These are phyloP conservation scores for Tetrahymena malaccensis DNA, from an alignment of 73 alveolate species.

Conservation along the genomic window DNA sequence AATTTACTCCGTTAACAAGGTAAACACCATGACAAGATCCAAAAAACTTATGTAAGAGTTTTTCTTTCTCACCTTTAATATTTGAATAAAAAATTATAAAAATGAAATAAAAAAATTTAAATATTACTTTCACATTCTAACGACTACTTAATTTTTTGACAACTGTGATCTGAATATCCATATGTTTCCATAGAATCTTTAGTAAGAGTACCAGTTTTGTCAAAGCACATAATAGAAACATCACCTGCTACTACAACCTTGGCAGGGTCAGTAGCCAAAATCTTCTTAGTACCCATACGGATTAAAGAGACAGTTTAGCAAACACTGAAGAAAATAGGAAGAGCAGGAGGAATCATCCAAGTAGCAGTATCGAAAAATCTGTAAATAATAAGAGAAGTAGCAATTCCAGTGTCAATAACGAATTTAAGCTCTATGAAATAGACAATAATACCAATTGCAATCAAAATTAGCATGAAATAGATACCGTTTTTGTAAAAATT, in stretches of 20 bases:
- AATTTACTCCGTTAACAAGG: constrained; percentile 8
- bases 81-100: neutral
- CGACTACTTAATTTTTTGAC: neutral
- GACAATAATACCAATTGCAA: neutral
- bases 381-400: neutral
- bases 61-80: neutral
- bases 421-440: neutral
- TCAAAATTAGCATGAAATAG: neutral
- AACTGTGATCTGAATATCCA: neutral
- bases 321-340: neutral
- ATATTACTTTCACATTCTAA: neutral
- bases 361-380: constrained; percentile 30
- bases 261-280: constrained; percentile 24
- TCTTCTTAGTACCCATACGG: neutral
- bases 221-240: constrained; percentile 13
- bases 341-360: constrained; percentile 24
- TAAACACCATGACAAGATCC: constrained; percentile 41
- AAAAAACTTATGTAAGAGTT: constrained; percentile 9
- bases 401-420: neutral
- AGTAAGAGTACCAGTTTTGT: constrained; percentile 25
- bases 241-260: constrained; percentile 30
- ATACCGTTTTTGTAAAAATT: constrained; percentile 25
- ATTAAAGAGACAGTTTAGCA: neutral
- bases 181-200: constrained; percentile 10
- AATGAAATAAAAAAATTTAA: neutral